A percentile compares a stretch with the other conserved stretches of the same genome.
Evolutionary conservation across 768 basidiomycete genomes (phyloP).

Genomic region (Lyophyllum decastes): DNA sequence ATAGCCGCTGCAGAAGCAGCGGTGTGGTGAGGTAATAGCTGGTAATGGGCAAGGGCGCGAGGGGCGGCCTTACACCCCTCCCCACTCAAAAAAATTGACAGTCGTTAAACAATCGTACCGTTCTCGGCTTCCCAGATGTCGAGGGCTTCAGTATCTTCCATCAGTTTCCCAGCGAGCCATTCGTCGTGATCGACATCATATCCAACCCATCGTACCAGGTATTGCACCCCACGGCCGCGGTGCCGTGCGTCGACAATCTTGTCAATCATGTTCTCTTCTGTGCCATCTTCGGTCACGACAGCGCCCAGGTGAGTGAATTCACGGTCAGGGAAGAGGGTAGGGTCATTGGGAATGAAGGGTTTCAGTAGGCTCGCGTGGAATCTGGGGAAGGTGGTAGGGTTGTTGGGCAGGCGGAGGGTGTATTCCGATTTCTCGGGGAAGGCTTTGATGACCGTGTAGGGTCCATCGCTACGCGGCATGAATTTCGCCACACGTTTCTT

Average conservation of each 20-base stretch:
- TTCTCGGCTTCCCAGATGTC: conserved; percentile 14
- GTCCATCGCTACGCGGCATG: conserved; percentile 38
- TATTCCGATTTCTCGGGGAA: conserved; percentile 7
- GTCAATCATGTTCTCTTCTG: conserved; percentile 24
- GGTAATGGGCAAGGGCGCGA: background rate
- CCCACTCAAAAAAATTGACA: background rate
- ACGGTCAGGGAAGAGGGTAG: conserved; percentile 28
- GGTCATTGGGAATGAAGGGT: conserved; percentile 6
- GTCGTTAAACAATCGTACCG: background rate
- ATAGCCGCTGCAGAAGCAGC: too few species aligned
- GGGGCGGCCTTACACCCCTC: conserved; percentile 14
- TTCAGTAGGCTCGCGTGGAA: background rate
- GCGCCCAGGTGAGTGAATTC: conserved; percentile 16
- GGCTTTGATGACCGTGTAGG: conserved; percentile 18
- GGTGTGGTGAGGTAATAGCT: too few species aligned
- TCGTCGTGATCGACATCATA: conserved; percentile 22
- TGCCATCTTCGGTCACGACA: conserved; percentile 23
- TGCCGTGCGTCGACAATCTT: conserved; percentile 25
- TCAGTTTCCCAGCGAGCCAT: conserved; percentile 25
- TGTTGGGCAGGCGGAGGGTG: conserved; percentile 8
- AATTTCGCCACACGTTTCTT: conserved; percentile 39
- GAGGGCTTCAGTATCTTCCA: conserved; percentile 21
- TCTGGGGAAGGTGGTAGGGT: background rate
- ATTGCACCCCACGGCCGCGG: conserved; percentile 23
- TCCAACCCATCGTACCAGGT: conserved; percentile 30